Conservation (phyloP, 1,139 yeast genomes). For the Kodamaea suecica region DNA sequence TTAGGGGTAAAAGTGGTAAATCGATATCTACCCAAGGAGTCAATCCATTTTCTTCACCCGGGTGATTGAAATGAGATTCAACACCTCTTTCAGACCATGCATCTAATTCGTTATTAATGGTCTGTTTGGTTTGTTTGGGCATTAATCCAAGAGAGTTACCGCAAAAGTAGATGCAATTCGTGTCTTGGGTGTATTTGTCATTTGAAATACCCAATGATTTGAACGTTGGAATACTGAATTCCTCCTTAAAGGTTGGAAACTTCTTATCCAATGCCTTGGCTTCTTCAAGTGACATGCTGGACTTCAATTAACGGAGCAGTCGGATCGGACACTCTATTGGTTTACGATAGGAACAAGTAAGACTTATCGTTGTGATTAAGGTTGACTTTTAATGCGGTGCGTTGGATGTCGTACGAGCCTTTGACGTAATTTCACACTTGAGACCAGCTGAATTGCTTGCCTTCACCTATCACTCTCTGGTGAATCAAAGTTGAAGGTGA, state of each 20-base stretch:
- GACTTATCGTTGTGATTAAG: no score
- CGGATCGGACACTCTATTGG: background rate
- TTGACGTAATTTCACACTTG: no score
- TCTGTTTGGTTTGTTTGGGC: slow-evolving; percentile 62
- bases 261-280: slow-evolving; percentile 31
- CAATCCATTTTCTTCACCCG: slow-evolving; percentile 34
- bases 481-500: no score
- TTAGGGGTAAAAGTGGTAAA: slow-evolving; percentile 62
- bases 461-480: no score
- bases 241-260: slow-evolving; percentile 36
- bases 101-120: slow-evolving; percentile 63
- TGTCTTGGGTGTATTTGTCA: slow-evolving; percentile 14
- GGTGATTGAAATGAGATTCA: slow-evolving; percentile 78
- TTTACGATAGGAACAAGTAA: no score
- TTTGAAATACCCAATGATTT: slow-evolving; percentile 45
- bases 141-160: slow-evolving; percentile 91
- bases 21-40: slow-evolving; percentile 84
- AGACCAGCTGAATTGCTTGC: no score
- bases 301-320: background rate
- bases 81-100: slow-evolving; percentile 85
- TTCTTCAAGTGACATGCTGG: slow-evolving; percentile 1
- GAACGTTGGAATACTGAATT: slow-evolving; percentile 61
- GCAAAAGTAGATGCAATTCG: slow-evolving; percentile 58
- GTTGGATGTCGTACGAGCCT: no score
- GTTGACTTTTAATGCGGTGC: no score